Conservation (phyloP, 495 filamentous ascomycete genomes). For the Chaetomium tenue region DNA sequence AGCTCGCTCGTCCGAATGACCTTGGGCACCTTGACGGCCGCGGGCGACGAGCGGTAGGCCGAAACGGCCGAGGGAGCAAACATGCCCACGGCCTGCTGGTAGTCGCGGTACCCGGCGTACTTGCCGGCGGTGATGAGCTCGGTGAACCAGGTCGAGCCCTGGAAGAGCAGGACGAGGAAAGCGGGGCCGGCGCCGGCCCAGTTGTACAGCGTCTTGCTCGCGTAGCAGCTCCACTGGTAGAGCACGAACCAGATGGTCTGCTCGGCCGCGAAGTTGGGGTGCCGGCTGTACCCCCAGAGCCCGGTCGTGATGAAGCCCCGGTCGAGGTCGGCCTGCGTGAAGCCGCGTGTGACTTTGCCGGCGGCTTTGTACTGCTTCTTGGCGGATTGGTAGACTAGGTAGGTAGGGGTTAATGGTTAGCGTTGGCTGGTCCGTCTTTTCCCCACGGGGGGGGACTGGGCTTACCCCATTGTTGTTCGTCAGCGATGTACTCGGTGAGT, state of each 20-base stretch:
- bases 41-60: too few species aligned
- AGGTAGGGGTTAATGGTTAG: conserved; percentile 15
- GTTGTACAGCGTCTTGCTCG: conserved; percentile 65
- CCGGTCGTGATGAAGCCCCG: conserved; percentile 86
- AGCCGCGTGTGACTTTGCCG: conserved; percentile 64
- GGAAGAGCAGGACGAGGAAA: conserved; percentile 75
- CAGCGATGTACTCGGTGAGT: conserved; percentile 74
- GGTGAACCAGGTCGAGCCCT: conserved; percentile 82
- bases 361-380: conserved; percentile 71
- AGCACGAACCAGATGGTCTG: conserved; percentile 85
- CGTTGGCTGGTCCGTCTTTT: background rate
- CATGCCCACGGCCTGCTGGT: conserved; percentile 76
- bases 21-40: conserved; percentile 38
- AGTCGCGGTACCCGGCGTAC: conserved; percentile 84
- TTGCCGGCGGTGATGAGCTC: conserved; percentile 76
- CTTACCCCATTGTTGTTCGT: conserved; percentile 89
- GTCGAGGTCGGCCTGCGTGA: conserved; percentile 73
- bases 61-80: conserved; percentile 65
- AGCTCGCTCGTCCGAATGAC: conserved; percentile 50
- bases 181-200: conserved; percentile 76
- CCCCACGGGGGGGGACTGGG: conserved; percentile 1
- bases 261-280: conserved; percentile 93
- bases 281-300: conserved; percentile 80
- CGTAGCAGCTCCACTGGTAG: conserved; percentile 82
- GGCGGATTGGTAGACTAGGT: conserved; percentile 75